Evolutionary conservation across 306 rosid species (phyloP).

Genomic region (Cyamopsis tetragonoloba): DNA sequence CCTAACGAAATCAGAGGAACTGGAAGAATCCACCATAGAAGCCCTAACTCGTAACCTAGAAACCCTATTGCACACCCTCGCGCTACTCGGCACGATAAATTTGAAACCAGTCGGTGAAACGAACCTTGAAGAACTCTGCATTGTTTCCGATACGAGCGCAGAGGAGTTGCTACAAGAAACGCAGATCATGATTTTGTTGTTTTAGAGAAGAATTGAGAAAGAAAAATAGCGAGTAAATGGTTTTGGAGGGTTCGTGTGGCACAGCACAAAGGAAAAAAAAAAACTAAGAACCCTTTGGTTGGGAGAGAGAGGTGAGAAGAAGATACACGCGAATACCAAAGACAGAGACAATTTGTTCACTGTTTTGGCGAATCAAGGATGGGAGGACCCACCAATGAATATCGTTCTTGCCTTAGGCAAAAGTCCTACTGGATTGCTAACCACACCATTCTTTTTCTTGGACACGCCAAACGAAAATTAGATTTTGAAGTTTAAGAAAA

Average conservation of each 20-base stretch:
- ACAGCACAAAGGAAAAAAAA: conserved; percentile 5
- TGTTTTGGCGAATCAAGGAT: too few relatives aligned
- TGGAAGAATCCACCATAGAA: conserved; percentile 64
- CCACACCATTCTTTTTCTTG: too few relatives aligned
- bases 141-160: conserved; percentile 15
- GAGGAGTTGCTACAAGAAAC: conserved; percentile 20
- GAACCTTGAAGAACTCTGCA: conserved; percentile 29
- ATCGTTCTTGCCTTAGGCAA: too few relatives aligned
- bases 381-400: too few relatives aligned
- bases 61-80: conserved; percentile 29
- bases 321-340: too few relatives aligned
- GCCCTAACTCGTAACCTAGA: conserved; percentile 51
- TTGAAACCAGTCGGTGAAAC: background rate
- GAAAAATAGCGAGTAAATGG: background rate
- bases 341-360: too few relatives aligned
- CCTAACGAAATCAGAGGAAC: conserved; percentile 61
- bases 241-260: background rate
- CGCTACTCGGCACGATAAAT: conserved; percentile 2
- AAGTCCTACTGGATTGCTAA: too few relatives aligned
- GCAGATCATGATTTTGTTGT: conserved; percentile 36
- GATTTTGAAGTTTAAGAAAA: too few relatives aligned
- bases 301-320: too few relatives aligned
- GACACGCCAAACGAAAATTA: too few relatives aligned
- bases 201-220: background rate
- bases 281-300: conserved; percentile 8